Percentiles rank a stretch among this genome's conserved stretches.
Conservation (phyloP, 495 filamentous ascomycete species). For the Hyaloscypha variabilis region DNA sequence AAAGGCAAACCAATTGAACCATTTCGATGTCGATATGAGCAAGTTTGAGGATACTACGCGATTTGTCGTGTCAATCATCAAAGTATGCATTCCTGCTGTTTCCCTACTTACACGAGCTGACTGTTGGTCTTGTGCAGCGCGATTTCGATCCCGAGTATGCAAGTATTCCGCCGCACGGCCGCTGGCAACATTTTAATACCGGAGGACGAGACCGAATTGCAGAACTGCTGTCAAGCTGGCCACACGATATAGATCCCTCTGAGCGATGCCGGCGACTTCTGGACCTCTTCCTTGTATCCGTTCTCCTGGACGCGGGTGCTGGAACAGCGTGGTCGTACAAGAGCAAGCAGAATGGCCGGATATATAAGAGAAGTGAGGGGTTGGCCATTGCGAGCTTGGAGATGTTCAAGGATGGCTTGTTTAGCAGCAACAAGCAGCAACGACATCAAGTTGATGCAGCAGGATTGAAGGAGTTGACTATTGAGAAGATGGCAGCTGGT, state of each 20-base stretch:
- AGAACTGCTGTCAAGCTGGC: conserved; percentile 70
- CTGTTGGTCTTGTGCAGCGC: conserved; percentile 18
- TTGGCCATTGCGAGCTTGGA: conserved; percentile 92
- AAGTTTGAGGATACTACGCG: conserved; percentile 86
- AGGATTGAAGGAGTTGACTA: conserved; percentile 74
- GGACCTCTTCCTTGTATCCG: conserved; percentile 88
- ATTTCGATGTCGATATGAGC: conserved; percentile 89
- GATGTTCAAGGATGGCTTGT: conserved; percentile 95
- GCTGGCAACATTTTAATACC: conserved; percentile 90
- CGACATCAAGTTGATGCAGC: conserved; percentile 88
- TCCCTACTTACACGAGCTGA: neutral
- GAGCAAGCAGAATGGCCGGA: conserved; percentile 83
- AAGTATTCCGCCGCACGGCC: conserved; percentile 81
- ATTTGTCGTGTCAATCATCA: conserved; percentile 97
- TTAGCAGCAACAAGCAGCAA: conserved; percentile 79
- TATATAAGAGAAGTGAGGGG: conserved; percentile 87
- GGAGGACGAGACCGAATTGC: conserved; percentile 77
- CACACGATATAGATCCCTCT: conserved; percentile 50
- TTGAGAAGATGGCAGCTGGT: conserved; percentile 73
- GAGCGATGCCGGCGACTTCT: conserved; percentile 79
- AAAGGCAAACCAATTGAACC: conserved; percentile 73
- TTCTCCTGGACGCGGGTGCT: conserved; percentile 85
- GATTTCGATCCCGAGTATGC: conserved; percentile 31
- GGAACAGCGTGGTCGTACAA: conserved; percentile 87
- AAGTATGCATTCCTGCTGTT: conserved; percentile 56